Conservation (phyloP, 2,329 filamentous ascomycete species). For the Tolypocladium ophioglossoides region DNA sequence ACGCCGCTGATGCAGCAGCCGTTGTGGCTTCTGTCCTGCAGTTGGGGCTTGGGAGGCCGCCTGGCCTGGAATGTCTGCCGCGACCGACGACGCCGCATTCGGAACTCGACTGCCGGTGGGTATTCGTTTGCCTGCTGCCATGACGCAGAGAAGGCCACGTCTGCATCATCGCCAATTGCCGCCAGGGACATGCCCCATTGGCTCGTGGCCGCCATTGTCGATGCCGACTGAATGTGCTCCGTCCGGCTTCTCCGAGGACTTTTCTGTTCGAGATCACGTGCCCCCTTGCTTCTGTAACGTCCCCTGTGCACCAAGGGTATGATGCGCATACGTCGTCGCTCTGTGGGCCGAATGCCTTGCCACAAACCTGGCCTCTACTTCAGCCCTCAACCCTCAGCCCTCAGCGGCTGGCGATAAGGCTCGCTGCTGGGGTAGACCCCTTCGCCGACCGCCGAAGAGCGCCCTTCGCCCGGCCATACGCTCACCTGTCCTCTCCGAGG, state of each 20-base stretch:
- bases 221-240: neutral
- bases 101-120: neutral
- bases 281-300: neutral
- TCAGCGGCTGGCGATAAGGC: too few species aligned
- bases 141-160: neutral
- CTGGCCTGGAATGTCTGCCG: neutral
- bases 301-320: neutral
- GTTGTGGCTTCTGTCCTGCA: neutral
- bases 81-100: neutral
- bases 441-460: too few species aligned
- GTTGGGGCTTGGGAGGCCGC: neutral
- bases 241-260: too few species aligned
- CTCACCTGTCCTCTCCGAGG: neutral
- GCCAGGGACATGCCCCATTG: neutral
- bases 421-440: too few species aligned
- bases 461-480: neutral
- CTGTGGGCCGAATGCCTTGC: neutral
- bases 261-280: too few species aligned
- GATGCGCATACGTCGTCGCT: neutral
- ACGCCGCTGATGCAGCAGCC: neutral
- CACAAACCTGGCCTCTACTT: neutral
- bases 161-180: neutral
- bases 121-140: neutral
- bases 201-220: constrained; percentile 1
- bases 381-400: too few species aligned